Base-by-base conservation (phyloP, 2,329 filamentous ascomycete genomes). In the Monosporascus sp. region DNA sequence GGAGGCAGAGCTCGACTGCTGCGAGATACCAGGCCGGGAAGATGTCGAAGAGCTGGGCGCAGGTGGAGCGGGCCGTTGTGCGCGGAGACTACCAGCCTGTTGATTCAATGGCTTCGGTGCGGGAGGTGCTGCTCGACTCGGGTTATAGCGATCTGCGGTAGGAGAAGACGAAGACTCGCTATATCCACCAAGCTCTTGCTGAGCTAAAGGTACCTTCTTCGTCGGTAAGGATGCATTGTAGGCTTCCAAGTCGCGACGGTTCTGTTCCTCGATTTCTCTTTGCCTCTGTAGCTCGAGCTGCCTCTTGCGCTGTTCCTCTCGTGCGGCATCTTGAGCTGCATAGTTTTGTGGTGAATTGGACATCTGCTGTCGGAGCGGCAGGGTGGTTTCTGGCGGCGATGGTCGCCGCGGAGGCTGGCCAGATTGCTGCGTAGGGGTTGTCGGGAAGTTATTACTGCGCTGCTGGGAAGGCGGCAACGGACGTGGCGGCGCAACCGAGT, bases 201-300 rank as follows among this genome's bases (percentile, higher is more conserved):
- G 90, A 35, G 92, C 91, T 59, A 94, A 65, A 2, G 90, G 89
- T 11, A 85, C 74, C 67, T 89, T 90, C 58, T 81, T 85, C 75
- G 96, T 88, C 35, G 91, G 93, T 55, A 97, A 74, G 24, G 89
- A 90, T 37, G 90, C 88, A 69, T 97, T 96, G 71, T 96, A 97
- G 18, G 85, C 89, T 66, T 94, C 91, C 61, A 89, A 78, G 49
- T 96, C 90, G 59, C 87, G 83, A 51, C 89, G 81, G 51, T 81
- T 81, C 63, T 85, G 82, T 61, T 90, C 87, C 58, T 84, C 82
- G 2, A 78, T 74, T 58, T 85, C 81, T 43, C 75, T 72, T 53
- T 82, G 76, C 35, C 75, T 73, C 60, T 85, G 82, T 35, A 80
- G 73, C 59, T 88, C 83, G 6, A 77, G 65, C 64, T 88, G 83